These are phyloP conservation scores for Colletotrichum sp. DNA, from an alignment of 2,329 filamentous ascomycete genomes.

Conservation along the genomic window DNA sequence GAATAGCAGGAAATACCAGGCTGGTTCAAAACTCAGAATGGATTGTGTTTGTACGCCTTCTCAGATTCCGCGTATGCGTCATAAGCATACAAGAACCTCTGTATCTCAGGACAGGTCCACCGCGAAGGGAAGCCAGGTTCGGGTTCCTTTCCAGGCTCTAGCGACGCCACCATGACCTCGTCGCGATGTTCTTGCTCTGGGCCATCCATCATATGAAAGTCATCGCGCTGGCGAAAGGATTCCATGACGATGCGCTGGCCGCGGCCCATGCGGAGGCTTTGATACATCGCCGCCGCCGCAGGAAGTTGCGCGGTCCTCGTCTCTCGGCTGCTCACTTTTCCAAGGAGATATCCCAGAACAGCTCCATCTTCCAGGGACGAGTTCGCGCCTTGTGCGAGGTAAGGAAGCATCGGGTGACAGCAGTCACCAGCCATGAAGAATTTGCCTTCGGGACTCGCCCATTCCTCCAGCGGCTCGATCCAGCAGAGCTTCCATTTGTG, in stretches of 20 bases:
- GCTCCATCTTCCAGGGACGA: conserved; percentile 18
- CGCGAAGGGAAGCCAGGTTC: conserved; percentile 20
- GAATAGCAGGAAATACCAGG: not conserved
- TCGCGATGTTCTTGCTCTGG: conserved; percentile 18
- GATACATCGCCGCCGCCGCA: conserved; percentile 19
- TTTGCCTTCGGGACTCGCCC: conserved; percentile 44
- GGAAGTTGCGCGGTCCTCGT: conserved; percentile 3
- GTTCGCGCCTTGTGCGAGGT: conserved; percentile 49
- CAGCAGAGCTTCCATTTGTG: conserved; percentile 54
- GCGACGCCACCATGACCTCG: conserved; percentile 13
- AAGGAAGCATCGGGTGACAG: conserved; percentile 53
- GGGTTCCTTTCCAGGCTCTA: not conserved
- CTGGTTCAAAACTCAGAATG: not conserved
- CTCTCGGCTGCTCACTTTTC: not conserved
- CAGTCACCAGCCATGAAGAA: conserved; percentile 47
- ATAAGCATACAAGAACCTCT: conserved; percentile 20
- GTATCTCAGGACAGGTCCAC: conserved; percentile 23
- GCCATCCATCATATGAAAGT: conserved; percentile 21
- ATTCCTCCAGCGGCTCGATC: conserved; percentile 40
- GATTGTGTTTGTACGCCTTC: conserved; percentile 26
- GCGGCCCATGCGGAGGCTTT: conserved; percentile 15
- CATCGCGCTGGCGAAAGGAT: conserved; percentile 21
- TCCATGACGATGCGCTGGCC: conserved; percentile 22
- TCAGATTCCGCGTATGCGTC: conserved; percentile 21
- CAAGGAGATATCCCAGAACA: conserved; percentile 21